A percentile compares a stretch with the other conserved stretches of the same genome.
Evolutionary conservation across 768 basidiomycete species (phyloP).

Genomic region (Termitomyces sp.): DNA sequence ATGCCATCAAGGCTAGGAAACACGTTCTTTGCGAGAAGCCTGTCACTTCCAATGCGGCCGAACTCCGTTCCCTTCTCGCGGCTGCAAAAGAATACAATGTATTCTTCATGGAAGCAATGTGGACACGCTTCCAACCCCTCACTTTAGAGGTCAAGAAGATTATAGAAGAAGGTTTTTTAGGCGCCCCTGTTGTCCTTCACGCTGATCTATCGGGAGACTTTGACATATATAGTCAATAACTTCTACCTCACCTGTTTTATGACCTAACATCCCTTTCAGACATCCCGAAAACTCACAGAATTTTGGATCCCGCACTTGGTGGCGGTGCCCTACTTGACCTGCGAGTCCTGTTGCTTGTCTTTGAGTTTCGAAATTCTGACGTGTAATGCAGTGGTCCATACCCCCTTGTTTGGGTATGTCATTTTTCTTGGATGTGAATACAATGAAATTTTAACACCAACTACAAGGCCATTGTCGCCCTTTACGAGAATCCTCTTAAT

Average conservation of each 20-base stretch:
- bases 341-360: conserved; percentile 33
- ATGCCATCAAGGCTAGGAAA: conserved; percentile 74
- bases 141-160: conserved; percentile 58
- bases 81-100: conserved; percentile 74
- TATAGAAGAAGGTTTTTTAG: conserved; percentile 58
- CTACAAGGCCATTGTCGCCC: conserved; percentile 61
- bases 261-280: conserved; percentile 30
- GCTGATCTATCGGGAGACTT: conserved; percentile 79
- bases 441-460: background rate
- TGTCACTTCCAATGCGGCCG: conserved; percentile 71
- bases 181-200: conserved; percentile 59
- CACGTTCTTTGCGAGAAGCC: conserved; percentile 90
- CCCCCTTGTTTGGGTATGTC: conserved; percentile 69
- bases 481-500: conserved; percentile 81
- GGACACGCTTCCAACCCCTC: conserved; percentile 81
- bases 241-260: background rate
- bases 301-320: conserved; percentile 73
- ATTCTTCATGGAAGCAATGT: conserved; percentile 92
- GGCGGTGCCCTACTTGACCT: conserved; percentile 84
- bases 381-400: conserved; percentile 63
- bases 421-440: background rate
- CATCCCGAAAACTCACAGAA: conserved; percentile 63
- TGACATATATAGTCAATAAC: conserved; percentile 43
- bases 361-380: background rate
- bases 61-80: conserved; percentile 65